A percentile compares a stretch with the other conserved stretches of the same genome.
Evolutionary conservation across 2,329 filamentous ascomycete genomes (phyloP).

Genomic region (Hypoxylon rubiginosum): DNA sequence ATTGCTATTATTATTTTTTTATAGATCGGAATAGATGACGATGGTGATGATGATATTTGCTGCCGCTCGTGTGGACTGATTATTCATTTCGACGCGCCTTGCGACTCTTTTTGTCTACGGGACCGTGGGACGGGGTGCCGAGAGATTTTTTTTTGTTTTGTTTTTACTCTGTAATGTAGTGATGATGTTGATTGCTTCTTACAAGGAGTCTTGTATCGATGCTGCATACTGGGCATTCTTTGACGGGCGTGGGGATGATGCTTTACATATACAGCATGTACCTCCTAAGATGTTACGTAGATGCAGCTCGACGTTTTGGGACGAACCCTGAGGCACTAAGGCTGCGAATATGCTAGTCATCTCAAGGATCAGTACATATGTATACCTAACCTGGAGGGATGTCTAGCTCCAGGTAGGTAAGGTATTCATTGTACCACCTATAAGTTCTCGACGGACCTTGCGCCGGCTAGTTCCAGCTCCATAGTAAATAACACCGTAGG

Average conservation of each 20-base stretch:
- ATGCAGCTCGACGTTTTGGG: constrained; percentile 43
- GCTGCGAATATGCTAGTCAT: constrained; percentile 43
- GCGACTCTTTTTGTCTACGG: constrained; percentile 15
- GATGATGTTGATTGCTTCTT: constrained; percentile 4
- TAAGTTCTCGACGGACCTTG: constrained; percentile 5
- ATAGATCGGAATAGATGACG: background rate
- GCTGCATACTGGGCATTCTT: constrained; percentile 11
- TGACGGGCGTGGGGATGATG: constrained; percentile 41
- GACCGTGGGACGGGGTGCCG: constrained; percentile 24
- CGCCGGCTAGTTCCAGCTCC: constrained; percentile 38
- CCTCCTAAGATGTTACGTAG: constrained; percentile 2
- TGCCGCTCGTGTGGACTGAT: constrained; percentile 13
- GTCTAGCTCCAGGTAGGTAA: background rate
- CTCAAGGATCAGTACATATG: constrained; percentile 31
- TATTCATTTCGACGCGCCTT: constrained; percentile 3
- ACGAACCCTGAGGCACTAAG: constrained; percentile 41
- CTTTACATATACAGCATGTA: constrained; percentile 28
- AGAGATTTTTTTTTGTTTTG: constrained; percentile 5
- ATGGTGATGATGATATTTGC: constrained; percentile 9
- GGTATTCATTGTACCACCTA: background rate
- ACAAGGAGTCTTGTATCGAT: constrained; percentile 17
- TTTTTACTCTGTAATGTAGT: constrained; percentile 3
- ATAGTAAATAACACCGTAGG: constrained; percentile 21
- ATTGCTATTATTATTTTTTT: background rate
- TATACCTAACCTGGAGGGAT: background rate